These are phyloP conservation scores for Buddleja alternifolia DNA, from an alignment of 257 asterid genomes.

Conservation along the genomic window DNA sequence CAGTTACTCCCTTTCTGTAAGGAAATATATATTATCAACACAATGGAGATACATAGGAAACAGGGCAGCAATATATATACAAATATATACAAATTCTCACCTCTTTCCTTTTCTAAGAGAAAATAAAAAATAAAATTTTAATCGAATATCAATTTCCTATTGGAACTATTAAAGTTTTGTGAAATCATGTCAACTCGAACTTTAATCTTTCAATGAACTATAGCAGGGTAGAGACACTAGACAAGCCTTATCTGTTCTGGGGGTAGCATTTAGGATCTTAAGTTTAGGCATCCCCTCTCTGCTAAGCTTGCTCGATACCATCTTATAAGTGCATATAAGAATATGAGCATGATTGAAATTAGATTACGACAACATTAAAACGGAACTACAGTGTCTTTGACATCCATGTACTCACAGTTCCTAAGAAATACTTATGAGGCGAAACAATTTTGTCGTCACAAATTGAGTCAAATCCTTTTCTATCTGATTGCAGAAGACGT, in stretches of 20 bases:
- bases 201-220: not conserved
- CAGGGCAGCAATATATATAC: too few species aligned
- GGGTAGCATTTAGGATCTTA: not conserved
- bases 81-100: not conserved
- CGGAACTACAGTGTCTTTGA: not conserved
- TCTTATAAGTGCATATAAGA: not conserved
- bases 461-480: constrained; percentile 10
- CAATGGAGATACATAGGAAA: constrained; percentile 6
- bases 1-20: constrained; percentile 80
- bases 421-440: constrained; percentile 6
- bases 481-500: constrained; percentile 1
- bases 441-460: constrained; percentile 6
- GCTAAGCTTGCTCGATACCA: not conserved
- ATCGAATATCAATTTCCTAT: not conserved
- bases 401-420: not conserved
- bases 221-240: not conserved
- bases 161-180: not conserved
- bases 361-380: not conserved
- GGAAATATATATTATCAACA: constrained; percentile 18
- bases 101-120: not conserved
- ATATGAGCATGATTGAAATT: not conserved
- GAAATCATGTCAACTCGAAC: not conserved
- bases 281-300: not conserved
- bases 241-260: not conserved
- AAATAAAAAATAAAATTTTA: not conserved